Conservation (phyloP, 225 moss, liverwort and hornwort species). For the Antitrichia curtipendula region DNA sequence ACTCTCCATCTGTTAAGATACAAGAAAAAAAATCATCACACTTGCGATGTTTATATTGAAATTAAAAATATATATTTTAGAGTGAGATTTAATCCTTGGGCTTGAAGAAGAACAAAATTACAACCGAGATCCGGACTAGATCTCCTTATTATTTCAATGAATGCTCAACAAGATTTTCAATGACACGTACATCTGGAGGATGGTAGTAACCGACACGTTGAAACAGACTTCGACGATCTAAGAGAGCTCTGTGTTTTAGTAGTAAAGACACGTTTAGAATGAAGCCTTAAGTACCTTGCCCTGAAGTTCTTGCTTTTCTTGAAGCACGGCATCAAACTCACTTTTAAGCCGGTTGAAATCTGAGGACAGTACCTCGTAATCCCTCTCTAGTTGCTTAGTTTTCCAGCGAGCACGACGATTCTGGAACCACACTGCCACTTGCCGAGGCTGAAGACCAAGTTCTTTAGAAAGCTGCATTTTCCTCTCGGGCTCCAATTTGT, state of each 20-base stretch:
- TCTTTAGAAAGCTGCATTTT: conserved; percentile 11
- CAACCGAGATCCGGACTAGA: not conserved
- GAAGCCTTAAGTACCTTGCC: conserved; percentile 31
- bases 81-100: not conserved
- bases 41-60: not conserved
- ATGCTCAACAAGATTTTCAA: not conserved
- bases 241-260: not conserved
- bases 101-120: not conserved
- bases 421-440: conserved; percentile 98
- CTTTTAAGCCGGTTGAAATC: conserved; percentile 74
- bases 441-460: conserved; percentile 89
- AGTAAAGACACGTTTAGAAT: not conserved
- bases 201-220: not conserved
- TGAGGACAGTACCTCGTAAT: conserved; percentile 71
- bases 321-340: conserved; percentile 42
- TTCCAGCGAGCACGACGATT: conserved; percentile 98
- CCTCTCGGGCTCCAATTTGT: not conserved
- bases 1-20: conserved; percentile 8
- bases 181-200: not conserved
- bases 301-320: conserved; percentile 76
- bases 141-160: not conserved
- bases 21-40: not conserved
- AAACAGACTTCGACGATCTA: not conserved
- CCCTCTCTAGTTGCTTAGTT: conserved; percentile 86
- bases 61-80: not conserved